A percentile compares a stretch with the other conserved stretches of the same genome.
phyloP scores from a whole-genome alignment of 2,329 filamentous ascomycete species.

The Reticulascus tulasneorum region DNA sequence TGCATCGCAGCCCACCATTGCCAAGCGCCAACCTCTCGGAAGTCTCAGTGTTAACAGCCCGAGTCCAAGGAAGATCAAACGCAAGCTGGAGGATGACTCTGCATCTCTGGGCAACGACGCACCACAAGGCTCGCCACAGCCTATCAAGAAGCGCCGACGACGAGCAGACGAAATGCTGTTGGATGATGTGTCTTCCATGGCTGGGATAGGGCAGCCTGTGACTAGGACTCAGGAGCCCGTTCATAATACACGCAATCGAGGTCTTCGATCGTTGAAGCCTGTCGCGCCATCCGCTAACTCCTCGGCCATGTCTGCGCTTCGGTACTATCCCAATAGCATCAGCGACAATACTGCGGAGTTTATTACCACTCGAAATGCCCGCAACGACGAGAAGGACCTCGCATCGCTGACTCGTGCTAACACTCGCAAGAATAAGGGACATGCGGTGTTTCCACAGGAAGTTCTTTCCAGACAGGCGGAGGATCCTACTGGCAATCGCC shows the following conservation, averaged over 20 bases:
- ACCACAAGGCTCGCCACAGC: conserved; percentile 8
- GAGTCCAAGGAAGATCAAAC: conserved; percentile 31
- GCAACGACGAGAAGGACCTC: conserved; percentile 37
- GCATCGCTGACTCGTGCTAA: conserved; percentile 38
- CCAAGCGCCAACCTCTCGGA: conserved; percentile 23
- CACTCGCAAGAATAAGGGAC: conserved; percentile 41
- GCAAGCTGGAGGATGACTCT: conserved; percentile 24
- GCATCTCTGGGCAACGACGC: conserved; percentile 12
- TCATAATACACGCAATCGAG: conserved; percentile 7
- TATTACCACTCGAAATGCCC: conserved; percentile 13
- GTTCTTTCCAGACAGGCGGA: conserved; percentile 19
- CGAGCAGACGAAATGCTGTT: conserved; percentile 15
- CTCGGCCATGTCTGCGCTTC: conserved; percentile 6
- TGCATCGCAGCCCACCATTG: too few relatives aligned
- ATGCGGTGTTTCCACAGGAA: conserved; percentile 26
- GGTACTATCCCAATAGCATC: conserved; percentile 6
- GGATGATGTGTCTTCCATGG: background rate
- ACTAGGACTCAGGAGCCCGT: background rate
- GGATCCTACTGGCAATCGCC: too few relatives aligned
- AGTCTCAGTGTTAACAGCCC: conserved; percentile 33
- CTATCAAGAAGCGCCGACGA: conserved; percentile 17
- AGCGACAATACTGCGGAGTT: too few relatives aligned
- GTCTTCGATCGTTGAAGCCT: conserved; percentile 10
- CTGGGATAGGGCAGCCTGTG: conserved; percentile 1
- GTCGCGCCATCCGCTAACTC: conserved; percentile 2